Base-by-base conservation (phyloP, 306 rosid genomes). In the Quillaja saponaria region DNA sequence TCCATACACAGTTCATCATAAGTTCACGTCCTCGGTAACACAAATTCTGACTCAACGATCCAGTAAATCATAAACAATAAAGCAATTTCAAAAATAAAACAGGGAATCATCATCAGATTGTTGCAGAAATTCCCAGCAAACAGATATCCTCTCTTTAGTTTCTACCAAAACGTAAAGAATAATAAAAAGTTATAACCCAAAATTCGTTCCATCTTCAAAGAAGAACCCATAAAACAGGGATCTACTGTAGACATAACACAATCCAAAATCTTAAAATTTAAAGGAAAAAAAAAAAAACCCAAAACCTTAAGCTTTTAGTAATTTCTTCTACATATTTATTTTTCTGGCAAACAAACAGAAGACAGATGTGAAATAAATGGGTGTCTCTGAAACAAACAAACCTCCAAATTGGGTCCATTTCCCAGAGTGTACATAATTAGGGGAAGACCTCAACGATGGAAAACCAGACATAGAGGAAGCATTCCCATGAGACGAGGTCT, bases 391-490 rank as follows among this genome's bases (percentile, higher is more conserved):
- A 25, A 21, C 15, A 25, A 2, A 66, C 69, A 8, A 46, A 85
- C 91, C 91, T 49, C 68, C 70, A 37, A 66, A 69, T 14, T 44
- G 21, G 0, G 55, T 71, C 82, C 80, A 76, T 66, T 71, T 79
- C 38, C 25, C n/a, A 18, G 38, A 49, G 37, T 61, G 21, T 5
- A 57, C 25, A 53, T 67, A 57, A 66, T 75, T 10, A 3, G 71
- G 55, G 38, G 70, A 59, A 25, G 59, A 69, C 40, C 58, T 69
- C 37, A 67, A 57, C 61, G 57, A 61, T 3, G 78, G 44, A 4
- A 56, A 59, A 14, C 49, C 8, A 10, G 70, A 37, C 57, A 67
- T 15, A 55, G 63, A 67, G 52, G 41, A 77, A 50, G 54, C 62
- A 58, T 16, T 34, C 52, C 34, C 53, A 20, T 31, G 56, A 20